Evolutionary conservation across 768 basidiomycete genomes (phyloP), one percentile per base, ranked within the genome.

Genomic region (Phanerochaete carnosa): DNA sequence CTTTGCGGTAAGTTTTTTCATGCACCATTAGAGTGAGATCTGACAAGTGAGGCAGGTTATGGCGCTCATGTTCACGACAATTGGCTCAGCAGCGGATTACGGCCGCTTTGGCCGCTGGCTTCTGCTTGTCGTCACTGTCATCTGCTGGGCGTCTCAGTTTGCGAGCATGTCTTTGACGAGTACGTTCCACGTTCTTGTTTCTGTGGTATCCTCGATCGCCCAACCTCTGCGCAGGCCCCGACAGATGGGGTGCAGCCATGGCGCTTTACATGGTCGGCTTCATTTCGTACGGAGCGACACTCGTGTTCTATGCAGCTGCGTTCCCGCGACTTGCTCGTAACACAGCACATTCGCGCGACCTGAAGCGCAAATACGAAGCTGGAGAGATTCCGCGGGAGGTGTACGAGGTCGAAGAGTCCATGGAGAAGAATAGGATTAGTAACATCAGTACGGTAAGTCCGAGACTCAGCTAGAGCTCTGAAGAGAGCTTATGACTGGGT

Each of bases 281-380:
- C 74, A 83, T 92, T 51, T 80, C 85, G 1, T 93, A 91, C 62
- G 90, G 90, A 0, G 90, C 90, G 2, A 90, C 90, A 0, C 80
- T 92, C 11, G 89, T 92, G 0, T 94, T 94, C 72, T 94, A 87
- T 64, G 83, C 87, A 0, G 91, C 90, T 0, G 65, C 83, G 15
- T 93, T 94, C 69, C 92, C 92, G 1, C 85, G 90, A 8, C 81
- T 94, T 1, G 92, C 92, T 0, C 81, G 90, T 2, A 92, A 93
- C 68, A 93, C 91, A 0, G 72, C 79, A 2, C 86, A 82, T 64
- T 76, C 90, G 3, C 81, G 85, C 15, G 71, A 70, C 1, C 72
- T 92, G 2, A 76, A 78, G 35, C 80, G 80, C 52, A 81, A 77
- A 64, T 85, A 81, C 57, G 85, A 87, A 52, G 76, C 75, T 0